Conservation (phyloP, 2,329 filamentous ascomycete genomes). For the Aspergillus sojae region DNA sequence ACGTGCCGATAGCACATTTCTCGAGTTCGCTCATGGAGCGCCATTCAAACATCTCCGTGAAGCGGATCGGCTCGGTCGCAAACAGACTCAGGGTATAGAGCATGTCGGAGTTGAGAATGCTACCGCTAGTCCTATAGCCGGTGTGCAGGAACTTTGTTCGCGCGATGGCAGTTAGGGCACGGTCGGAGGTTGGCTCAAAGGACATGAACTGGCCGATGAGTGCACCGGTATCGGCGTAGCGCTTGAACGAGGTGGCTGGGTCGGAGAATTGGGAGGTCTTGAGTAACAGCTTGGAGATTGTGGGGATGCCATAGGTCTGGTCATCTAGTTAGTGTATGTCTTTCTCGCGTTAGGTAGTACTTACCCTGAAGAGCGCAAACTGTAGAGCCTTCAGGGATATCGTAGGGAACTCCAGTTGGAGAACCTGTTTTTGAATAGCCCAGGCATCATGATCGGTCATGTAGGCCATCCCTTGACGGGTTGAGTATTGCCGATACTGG, state of each 20-base stretch:
- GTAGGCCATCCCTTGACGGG: slow-evolving; percentile 43
- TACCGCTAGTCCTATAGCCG: slow-evolving; percentile 58
- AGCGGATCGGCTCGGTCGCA: slow-evolving; percentile 65
- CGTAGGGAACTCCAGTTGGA: slow-evolving; percentile 58
- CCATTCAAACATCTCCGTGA: slow-evolving; percentile 71
- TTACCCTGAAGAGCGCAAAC: slow-evolving; percentile 61
- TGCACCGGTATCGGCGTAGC: slow-evolving; percentile 55
- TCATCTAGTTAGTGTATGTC: background rate
- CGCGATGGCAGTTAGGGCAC: slow-evolving; percentile 57
- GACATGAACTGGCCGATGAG: slow-evolving; percentile 53
- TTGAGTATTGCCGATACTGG: slow-evolving; percentile 45
- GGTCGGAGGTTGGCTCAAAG: slow-evolving; percentile 46
- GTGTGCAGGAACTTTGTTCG: slow-evolving; percentile 67
- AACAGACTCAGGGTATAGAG: slow-evolving; percentile 68
- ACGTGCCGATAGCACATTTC: slow-evolving; percentile 64
- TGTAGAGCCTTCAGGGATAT: slow-evolving; percentile 54
- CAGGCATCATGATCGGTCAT: slow-evolving; percentile 59
- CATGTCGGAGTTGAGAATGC: slow-evolving; percentile 65
- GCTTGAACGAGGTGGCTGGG: slow-evolving; percentile 51
- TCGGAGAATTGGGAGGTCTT: slow-evolving; percentile 54
- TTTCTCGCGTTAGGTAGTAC: background rate
- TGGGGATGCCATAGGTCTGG: slow-evolving; percentile 59
- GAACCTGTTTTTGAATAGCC: slow-evolving; percentile 50
- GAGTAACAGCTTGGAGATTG: slow-evolving; percentile 53
- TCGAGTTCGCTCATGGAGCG: slow-evolving; percentile 68